Base-by-base conservation (phyloP, 495 filamentous ascomycete species). In the Annulohypoxylon stygium region DNA sequence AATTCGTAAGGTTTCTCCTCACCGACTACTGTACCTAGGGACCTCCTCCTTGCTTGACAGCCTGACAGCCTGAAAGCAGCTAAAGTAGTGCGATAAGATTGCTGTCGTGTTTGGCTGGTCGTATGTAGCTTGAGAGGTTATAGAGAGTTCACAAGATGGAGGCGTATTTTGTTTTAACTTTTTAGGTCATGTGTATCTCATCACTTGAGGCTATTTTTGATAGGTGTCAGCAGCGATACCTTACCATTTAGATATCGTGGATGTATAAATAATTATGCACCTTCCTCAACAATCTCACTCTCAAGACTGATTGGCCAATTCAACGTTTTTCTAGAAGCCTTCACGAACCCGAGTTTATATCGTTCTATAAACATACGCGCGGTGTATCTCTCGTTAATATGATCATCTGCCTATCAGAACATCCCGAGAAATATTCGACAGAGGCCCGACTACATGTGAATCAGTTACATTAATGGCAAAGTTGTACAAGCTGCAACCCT, bases 401-500 rank as follows among this genome's bases (percentile, higher is more conserved):
- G 16, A 25, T 59, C 39, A 12, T 25, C 55, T 59, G 25, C 55
- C 18, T 60, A 60, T 30, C 37, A 43, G 4, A 23, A 57, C 25
- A 37, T 54, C 9, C 41, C 47, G n/a, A 62, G 14, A 37, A 36
- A 67, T 18, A 36, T 54, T 51, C 48, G 55, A 55, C 23, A 53
- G 45, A 39, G 26, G 18, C 50, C 41, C 43, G 43, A 20, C 18
- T 20, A 68, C 9, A 65, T 51, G 23, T 58, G 16, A 36, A 60
- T 67, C 10, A 0, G 65, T 70, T 25, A 25, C 61, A 53, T 53
- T 39, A 8, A 16, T 50, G 25, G 16, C 26, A 53, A 53, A 20
- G 61, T 65, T 43, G 41, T 25, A 63, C 54, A 51, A 36, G 57
- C 25, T 74, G 62, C 41, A 70, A 73, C 70, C 70, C 61, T 60